Evolutionary conservation across 1,284 basidiomycete genomes (phyloP).

Genomic region (Xerocomus amazonicus): DNA sequence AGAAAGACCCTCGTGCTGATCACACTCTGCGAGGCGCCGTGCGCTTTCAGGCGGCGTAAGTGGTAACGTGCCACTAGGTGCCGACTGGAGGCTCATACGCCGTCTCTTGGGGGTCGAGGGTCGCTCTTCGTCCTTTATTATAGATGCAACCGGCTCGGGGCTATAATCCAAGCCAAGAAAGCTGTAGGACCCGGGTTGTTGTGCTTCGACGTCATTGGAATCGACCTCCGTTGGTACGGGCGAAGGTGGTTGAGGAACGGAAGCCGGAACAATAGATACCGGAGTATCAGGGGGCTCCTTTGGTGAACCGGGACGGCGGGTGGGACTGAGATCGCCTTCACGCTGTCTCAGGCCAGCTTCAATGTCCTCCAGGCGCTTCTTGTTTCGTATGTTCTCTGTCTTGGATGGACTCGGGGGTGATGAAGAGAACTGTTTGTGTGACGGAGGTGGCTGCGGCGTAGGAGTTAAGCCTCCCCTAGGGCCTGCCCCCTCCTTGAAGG

Average conservation of each 20-base stretch:
- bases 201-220: constrained; percentile 14
- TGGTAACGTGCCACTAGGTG: neutral
- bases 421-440: neutral
- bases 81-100: constrained; percentile 10
- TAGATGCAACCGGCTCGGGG: constrained; percentile 8
- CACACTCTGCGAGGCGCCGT: constrained; percentile 3
- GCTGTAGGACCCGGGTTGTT: constrained; percentile 18
- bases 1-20: neutral
- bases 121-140: constrained; percentile 15
- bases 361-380: constrained; percentile 19
- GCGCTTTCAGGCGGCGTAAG: constrained; percentile 25
- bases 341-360: constrained; percentile 20
- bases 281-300: constrained; percentile 3
- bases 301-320: constrained; percentile 6
- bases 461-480: neutral
- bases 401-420: neutral
- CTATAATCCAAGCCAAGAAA: constrained; percentile 23
- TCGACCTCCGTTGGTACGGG: constrained; percentile 27
- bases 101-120: constrained; percentile 27
- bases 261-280: neutral
- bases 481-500: constrained; percentile 1
- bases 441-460: neutral
- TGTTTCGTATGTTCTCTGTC: constrained; percentile 10
- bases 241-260: constrained; percentile 23
- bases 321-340: constrained; percentile 13